Evolutionary conservation across 2,329 filamentous ascomycete species (phyloP), one percentile per base, ranked within the genome.

Genomic region (Aspergillus tubingensis): DNA sequence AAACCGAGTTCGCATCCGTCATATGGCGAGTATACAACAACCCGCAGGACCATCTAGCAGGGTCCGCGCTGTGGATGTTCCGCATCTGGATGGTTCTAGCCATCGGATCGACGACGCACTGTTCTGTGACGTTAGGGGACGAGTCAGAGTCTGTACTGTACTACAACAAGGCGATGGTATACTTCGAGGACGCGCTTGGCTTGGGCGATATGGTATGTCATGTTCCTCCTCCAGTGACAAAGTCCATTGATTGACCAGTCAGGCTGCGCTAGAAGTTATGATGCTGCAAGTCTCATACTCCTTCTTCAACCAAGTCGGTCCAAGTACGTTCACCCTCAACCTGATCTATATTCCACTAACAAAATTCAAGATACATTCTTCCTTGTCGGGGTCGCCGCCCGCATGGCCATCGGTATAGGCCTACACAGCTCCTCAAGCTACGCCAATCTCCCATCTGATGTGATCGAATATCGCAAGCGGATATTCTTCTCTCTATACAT

Each of bases 71-170:
- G 1, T 72, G 68, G 54, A 62, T 75, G 6, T 81, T 80, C 59
- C 70, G 76, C 19, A 72, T 82, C n/a, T 82, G 80, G 80, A 82
- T 82, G 77, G 75, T 82, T 2, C 67, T 82, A 3, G 80, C 80
- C 5, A 82, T 82, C 27, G 80, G 80, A 1, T 79, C 80, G 0
- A 81, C 80, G 0, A 74, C 80, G 0, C 75, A 77, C 60, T 81
- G 70, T 6, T 80, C 80, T 0, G 75, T 82, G 1, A 74, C 76
- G 0, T 63, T 81, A 57, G 69, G 72, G 1, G 80, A 81, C 21
- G 80, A 81, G 61, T 76, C 76, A 0, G 78, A 81, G 56, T 77
- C 78, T 0, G 72, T 74, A 51, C 59, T 74, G 2, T 80, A 77
- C 53, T 82, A 78, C 62, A 80, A 78, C 43, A 80, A 79, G 43